These are phyloP conservation scores for Metarhizium robertsii DNA, from an alignment of 2,329 filamentous ascomycete species.

Conservation along the genomic window DNA sequence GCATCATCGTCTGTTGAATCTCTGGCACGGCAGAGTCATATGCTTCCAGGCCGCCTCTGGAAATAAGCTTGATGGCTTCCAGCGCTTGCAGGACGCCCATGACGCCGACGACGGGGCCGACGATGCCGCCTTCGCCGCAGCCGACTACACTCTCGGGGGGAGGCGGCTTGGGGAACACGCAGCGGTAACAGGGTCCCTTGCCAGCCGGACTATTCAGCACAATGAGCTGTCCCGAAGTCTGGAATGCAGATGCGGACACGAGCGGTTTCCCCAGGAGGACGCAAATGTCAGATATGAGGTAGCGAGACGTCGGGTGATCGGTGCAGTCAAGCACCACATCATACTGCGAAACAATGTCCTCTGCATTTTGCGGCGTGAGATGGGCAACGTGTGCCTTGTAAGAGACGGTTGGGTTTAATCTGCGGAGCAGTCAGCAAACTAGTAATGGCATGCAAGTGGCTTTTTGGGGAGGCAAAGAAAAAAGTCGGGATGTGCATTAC, in stretches of 20 bases:
- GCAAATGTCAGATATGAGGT: slow-evolving; percentile 85
- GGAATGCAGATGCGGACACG: slow-evolving; percentile 81
- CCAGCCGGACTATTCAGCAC: slow-evolving; percentile 78
- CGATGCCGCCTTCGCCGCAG: slow-evolving; percentile 86
- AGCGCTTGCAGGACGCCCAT: slow-evolving; percentile 92
- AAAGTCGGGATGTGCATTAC: slow-evolving; percentile 22
- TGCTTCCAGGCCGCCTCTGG: slow-evolving; percentile 23
- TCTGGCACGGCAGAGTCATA: slow-evolving; percentile 10
- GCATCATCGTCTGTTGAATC: slow-evolving; percentile 26
- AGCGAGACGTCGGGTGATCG: slow-evolving; percentile 83
- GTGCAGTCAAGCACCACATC: slow-evolving; percentile 91
- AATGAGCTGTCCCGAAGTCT: slow-evolving; percentile 83
- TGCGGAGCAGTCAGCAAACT: slow-evolving; percentile 21
- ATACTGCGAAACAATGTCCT: slow-evolving; percentile 57
- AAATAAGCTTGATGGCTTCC: slow-evolving; percentile 78
- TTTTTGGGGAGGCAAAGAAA: too few species aligned
- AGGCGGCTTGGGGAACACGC: slow-evolving; percentile 81
- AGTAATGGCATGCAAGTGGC: not conserved
- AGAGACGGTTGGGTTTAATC: slow-evolving; percentile 61
- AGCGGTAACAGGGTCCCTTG: slow-evolving; percentile 79
- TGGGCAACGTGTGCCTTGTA: slow-evolving; percentile 56
- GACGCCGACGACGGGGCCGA: slow-evolving; percentile 83
- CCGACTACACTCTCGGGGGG: slow-evolving; percentile 73
- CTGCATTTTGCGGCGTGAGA: slow-evolving; percentile 60
- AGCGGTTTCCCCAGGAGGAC: slow-evolving; percentile 71